A percentile compares a stretch with the other conserved stretches of the same genome.
phyloP scores from a whole-genome alignment of 2,329 filamentous ascomycete species.

The Talaromyces amestolkiae region DNA sequence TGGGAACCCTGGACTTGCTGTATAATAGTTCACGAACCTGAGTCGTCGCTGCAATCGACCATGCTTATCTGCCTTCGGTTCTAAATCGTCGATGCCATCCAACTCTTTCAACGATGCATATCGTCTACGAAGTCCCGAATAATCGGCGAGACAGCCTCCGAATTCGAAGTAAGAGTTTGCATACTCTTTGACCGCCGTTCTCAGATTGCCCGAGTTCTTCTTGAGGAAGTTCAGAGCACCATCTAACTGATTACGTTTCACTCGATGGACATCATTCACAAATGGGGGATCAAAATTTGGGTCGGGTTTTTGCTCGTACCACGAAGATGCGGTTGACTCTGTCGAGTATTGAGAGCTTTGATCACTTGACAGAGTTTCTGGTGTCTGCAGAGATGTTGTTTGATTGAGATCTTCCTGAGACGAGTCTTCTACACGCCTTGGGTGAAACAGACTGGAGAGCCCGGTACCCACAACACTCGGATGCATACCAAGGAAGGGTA shows the following conservation, averaged over 20 bases:
- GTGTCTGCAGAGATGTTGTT: background rate
- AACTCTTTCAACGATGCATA: constrained; percentile 69
- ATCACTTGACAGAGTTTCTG: background rate
- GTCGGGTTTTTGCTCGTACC: constrained; percentile 26
- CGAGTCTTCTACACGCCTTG: constrained; percentile 33
- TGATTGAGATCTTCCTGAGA: constrained; percentile 22
- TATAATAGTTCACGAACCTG: constrained; percentile 88
- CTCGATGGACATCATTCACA: constrained; percentile 68
- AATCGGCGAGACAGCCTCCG: constrained; percentile 76
- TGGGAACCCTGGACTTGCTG: constrained; percentile 66
- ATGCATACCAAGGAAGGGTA: constrained; percentile 83
- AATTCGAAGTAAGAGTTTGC: constrained; percentile 81
- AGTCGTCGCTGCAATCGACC: constrained; percentile 49
- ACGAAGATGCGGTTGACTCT: constrained; percentile 19
- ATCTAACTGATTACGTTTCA: constrained; percentile 64
- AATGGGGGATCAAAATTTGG: constrained; percentile 75
- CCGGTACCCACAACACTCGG: constrained; percentile 82
- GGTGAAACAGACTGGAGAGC: constrained; percentile 70
- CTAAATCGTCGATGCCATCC: constrained; percentile 65
- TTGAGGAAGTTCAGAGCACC: constrained; percentile 71
- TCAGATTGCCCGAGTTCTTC: constrained; percentile 73
- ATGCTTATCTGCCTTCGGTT: constrained; percentile 31
- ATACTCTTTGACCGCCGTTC: constrained; percentile 68
- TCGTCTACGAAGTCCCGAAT: constrained; percentile 63
- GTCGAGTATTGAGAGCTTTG: background rate